A percentile compares a stretch with the other conserved stretches of the same genome.
These are phyloP conservation scores for Trametes meyenii DNA, from an alignment of 768 basidiomycete species.

Conservation along the genomic window DNA sequence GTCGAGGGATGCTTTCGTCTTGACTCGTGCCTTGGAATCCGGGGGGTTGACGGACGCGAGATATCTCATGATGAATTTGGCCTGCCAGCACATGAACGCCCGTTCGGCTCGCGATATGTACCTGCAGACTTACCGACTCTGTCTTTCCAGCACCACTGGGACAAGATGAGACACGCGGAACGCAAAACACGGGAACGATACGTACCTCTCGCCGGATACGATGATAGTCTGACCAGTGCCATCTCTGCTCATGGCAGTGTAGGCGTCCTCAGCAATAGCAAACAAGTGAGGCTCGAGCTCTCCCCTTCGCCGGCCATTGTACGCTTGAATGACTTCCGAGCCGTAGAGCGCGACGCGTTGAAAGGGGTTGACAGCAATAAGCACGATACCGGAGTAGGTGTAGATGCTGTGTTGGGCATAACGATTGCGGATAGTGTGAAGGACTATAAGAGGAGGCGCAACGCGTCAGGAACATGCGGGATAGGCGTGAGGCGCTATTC, in stretches of 20 bases:
- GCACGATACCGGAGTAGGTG: constrained; percentile 97
- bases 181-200: constrained; percentile 12
- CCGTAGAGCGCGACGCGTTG: constrained; percentile 97
- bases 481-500: background rate
- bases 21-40: constrained; percentile 58
- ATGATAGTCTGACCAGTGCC: constrained; percentile 98
- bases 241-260: constrained; percentile 95
- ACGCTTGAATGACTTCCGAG: constrained; percentile 96
- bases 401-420: constrained; percentile 98
- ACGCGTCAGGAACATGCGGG: background rate
- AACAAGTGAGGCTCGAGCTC: constrained; percentile 98
- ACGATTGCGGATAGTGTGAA: constrained; percentile 96
- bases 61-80: constrained; percentile 99
- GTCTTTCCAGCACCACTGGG: constrained; percentile 97
- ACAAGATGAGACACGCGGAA: constrained; percentile 17
- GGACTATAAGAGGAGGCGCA: constrained; percentile 51
- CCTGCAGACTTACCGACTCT: constrained; percentile 71
- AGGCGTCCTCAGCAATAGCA: constrained; percentile 98
- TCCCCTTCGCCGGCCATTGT: constrained; percentile 87
- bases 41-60: constrained; percentile 95
- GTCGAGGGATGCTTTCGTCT: constrained; percentile 74
- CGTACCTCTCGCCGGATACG: constrained; percentile 94
- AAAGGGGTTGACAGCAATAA: constrained; percentile 99
- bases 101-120: constrained; percentile 1
- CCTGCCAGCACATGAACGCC: constrained; percentile 45